These are phyloP conservation scores for Rugonectria rugulosa DNA, from an alignment of 2,329 filamentous ascomycete genomes.

Conservation along the genomic window DNA sequence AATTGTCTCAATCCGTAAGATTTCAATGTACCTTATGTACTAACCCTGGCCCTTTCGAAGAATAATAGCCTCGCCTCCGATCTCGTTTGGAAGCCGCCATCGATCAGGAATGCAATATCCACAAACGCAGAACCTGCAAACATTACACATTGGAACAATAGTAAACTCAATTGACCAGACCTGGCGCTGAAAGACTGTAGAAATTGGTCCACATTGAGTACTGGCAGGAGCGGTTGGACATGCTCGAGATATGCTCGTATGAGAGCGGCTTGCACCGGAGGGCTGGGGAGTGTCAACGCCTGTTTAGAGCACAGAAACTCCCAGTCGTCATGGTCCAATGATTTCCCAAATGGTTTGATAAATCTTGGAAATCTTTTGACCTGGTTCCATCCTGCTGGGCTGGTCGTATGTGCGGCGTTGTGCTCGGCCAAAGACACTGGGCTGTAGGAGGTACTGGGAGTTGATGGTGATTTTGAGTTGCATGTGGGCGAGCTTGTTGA, in stretches of 20 bases:
- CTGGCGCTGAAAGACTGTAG: constrained; percentile 65
- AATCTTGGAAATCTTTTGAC: constrained; percentile 70
- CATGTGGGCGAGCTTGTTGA: no score
- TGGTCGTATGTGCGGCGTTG: no score
- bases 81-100: constrained; percentile 78
- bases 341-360: constrained; percentile 79
- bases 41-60: constrained; percentile 83
- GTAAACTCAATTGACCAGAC: constrained; percentile 76
- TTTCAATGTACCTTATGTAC: constrained; percentile 39
- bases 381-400: no score
- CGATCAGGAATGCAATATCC: constrained; percentile 75
- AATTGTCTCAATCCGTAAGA: neutral
- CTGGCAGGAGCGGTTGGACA: constrained; percentile 69
- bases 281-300: constrained; percentile 76
- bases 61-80: constrained; percentile 85
- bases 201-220: constrained; percentile 70
- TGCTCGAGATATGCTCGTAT: constrained; percentile 84
- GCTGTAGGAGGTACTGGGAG: no score
- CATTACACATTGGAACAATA: constrained; percentile 93
- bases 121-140: constrained; percentile 89
- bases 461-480: no score
- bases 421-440: no score
- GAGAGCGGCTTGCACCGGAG: constrained; percentile 76
- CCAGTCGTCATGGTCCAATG: constrained; percentile 80
- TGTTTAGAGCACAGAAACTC: constrained; percentile 84